Evolutionary conservation across 331 rosid species (phyloP).

Genomic region (Telfairia occidentalis): DNA sequence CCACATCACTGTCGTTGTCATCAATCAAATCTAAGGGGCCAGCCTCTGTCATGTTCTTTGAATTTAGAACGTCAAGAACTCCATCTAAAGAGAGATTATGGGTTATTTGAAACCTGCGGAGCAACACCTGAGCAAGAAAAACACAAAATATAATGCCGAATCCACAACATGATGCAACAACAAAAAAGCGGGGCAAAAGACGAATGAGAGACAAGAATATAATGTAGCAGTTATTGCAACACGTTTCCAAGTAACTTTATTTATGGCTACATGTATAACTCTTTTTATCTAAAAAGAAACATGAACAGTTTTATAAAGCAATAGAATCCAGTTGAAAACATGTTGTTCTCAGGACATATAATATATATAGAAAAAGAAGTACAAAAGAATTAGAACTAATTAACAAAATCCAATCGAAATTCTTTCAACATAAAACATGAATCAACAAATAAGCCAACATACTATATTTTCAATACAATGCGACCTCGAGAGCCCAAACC

Average conservation of each 20-base stretch:
- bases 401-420: neutral
- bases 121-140: constrained; percentile 50
- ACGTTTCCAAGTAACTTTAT: neutral
- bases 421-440: neutral
- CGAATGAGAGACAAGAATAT: neutral
- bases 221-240: neutral
- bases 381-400: neutral
- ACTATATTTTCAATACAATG: neutral
- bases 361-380: neutral
- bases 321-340: neutral
- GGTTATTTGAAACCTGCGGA: constrained; percentile 77
- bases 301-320: neutral
- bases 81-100: constrained; percentile 91
- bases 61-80: constrained; percentile 78
- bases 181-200: neutral
- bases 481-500: neutral
- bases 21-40: constrained; percentile 89
- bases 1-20: constrained; percentile 69
- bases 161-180: neutral
- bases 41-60: constrained; percentile 88
- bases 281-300: no score
- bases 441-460: neutral
- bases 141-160: constrained; percentile 7
- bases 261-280: neutral
- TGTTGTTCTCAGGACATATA: neutral